Base-by-base conservation (phyloP, 306 rosid genomes). In the Senna siamea region DNA sequence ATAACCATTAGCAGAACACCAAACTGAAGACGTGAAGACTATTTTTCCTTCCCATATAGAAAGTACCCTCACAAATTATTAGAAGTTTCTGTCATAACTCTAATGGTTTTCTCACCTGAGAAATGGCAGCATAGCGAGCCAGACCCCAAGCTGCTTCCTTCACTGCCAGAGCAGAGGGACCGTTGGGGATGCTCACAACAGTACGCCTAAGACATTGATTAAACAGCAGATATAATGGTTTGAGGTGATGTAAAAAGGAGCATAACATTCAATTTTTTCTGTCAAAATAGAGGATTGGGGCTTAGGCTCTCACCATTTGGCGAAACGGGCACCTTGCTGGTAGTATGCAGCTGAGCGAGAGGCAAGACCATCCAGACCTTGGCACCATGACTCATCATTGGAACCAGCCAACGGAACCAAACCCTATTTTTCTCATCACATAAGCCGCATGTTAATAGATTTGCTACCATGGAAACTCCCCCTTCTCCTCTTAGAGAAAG, bases 81-180 rank as follows among this genome's bases (percentile, higher is more conserved):
- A 26, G 66, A 44, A 47, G 30, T 22, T 40, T 23, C 5, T 30
- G 18, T 0, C 4, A 41, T 66, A 28, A 58, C 3, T 44, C 10
- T 18, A 69, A 20, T 48, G 68, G 47, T 47, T 59, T 67, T 72
- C 84, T 82, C 62, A 91, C 98, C 89, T 91, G 98, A 23, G 95
- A 62, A 80, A 91, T 90, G 72, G 97, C 89, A 40, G 98, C 98
- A 63, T 94, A 94, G 84, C 98, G 98, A 76, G 98, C 98, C 0
- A 94, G 87, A 75, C 98, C 97, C 91, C 94, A 89, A 20, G 94
- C 94, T 20, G 94, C 91, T 86, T 89, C 94, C 79, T 86, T 89
- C 52, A 94, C 97, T 4, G 98, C 98, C 22, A 94, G 84, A 78
- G 93, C 93, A 65, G 98, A 88, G 83, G 98, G 98, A 66, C 98